A percentile compares a stretch with the other conserved stretches of the same genome.
phyloP scores from a whole-genome alignment of 148 eudicot species.

The Chenopodium suecicum region DNA sequence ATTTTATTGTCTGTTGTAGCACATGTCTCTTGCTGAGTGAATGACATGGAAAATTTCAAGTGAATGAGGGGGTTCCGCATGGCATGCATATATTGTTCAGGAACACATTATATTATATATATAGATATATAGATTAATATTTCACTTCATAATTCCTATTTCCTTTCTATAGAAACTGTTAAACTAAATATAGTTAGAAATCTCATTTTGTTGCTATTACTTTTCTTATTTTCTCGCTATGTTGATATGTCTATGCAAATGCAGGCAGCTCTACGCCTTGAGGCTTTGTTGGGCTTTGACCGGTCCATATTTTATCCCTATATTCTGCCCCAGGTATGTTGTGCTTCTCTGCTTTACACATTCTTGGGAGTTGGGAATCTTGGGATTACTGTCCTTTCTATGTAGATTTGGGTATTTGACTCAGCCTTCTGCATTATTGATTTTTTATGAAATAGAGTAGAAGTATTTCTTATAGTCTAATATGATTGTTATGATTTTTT shows the following conservation, averaged over 20 bases:
- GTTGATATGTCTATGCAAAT: constrained; percentile 3
- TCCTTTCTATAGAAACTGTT: background rate
- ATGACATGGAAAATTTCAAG: too few relatives aligned
- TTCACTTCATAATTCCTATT: background rate
- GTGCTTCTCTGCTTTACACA: background rate
- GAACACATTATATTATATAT: too few relatives aligned
- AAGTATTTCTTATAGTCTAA: background rate
- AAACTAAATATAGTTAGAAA: background rate
- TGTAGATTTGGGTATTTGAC: background rate
- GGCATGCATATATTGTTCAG: too few relatives aligned
- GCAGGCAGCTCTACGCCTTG: constrained; percentile 66
- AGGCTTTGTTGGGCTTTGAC: constrained; percentile 57
- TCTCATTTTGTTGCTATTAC: background rate
- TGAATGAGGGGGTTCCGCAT: too few relatives aligned
- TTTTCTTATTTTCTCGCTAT: background rate
- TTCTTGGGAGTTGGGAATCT: background rate
- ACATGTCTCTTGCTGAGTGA: too few relatives aligned
- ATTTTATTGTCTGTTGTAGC: too few relatives aligned
- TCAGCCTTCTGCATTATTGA: background rate
- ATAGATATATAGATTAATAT: background rate
- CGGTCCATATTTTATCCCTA: constrained; percentile 51
- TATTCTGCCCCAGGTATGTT: constrained; percentile 41
- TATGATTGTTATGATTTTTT: background rate
- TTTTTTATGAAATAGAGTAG: background rate
- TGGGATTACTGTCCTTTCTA: background rate